phyloP scores from a whole-genome alignment of 352 stramenopile species.

The Pythium volutum region DNA sequence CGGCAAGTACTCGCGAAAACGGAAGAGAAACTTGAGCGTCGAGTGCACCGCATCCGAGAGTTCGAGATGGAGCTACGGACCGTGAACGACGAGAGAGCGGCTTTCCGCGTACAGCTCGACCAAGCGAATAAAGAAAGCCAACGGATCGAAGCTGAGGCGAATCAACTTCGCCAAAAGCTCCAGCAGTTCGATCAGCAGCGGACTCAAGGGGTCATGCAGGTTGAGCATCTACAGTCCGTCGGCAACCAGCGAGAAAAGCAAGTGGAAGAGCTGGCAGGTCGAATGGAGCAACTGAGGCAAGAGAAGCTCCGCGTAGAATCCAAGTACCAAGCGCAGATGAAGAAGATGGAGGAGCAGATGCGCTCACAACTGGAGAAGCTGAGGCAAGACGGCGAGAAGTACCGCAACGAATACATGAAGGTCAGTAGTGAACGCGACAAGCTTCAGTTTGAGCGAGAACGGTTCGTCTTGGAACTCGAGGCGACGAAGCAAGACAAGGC shows the following conservation, averaged over 20 bases:
- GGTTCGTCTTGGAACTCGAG: slow-evolving; percentile 43
- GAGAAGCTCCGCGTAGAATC: slow-evolving; percentile 46
- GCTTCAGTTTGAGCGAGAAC: slow-evolving; percentile 55
- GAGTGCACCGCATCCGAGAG: slow-evolving; percentile 26
- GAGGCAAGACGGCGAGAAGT: slow-evolving; percentile 53
- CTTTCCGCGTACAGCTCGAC: slow-evolving; percentile 32
- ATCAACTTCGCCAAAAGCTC: slow-evolving; percentile 24
- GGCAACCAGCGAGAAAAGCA: slow-evolving; percentile 49
- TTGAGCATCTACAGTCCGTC: slow-evolving; percentile 41
- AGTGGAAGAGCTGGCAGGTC: slow-evolving; percentile 30
- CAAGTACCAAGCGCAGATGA: slow-evolving; percentile 44
- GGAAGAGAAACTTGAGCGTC: slow-evolving; percentile 32
- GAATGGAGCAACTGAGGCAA: slow-evolving; percentile 35
- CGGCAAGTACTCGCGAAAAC: slow-evolving; percentile 36
- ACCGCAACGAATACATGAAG: slow-evolving; percentile 44
- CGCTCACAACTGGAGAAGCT: slow-evolving; percentile 46
- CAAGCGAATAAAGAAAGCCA: slow-evolving; percentile 30
- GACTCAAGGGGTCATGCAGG: slow-evolving; percentile 32
- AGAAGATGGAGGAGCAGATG: slow-evolving; percentile 65
- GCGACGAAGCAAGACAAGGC: slow-evolving; percentile 45
- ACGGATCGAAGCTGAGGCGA: slow-evolving; percentile 32
- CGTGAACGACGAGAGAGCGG: slow-evolving; percentile 29
- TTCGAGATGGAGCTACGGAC: slow-evolving; percentile 37
- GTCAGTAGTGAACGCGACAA: slow-evolving; percentile 52
- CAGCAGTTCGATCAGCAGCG: slow-evolving; percentile 42